phyloP scores from a whole-genome alignment of 1,139 yeast genomes.

The Suhomyces terraborum region DNA sequence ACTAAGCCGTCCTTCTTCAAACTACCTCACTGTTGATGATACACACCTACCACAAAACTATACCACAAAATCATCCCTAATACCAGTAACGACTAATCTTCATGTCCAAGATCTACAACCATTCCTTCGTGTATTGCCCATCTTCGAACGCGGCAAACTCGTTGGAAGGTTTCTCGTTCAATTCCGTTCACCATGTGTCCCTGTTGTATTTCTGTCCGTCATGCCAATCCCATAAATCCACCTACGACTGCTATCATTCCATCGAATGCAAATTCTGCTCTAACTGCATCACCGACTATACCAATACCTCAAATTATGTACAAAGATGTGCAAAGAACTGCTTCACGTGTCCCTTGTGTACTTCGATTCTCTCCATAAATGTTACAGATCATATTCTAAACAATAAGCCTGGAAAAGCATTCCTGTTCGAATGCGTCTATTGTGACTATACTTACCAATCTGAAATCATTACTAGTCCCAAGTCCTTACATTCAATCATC shows the following conservation, averaged over 20 bases:
- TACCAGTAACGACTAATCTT: neutral
- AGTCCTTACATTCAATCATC: slow-evolving; percentile 35
- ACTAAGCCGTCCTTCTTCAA: neutral
- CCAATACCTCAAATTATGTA: slow-evolving; percentile 23
- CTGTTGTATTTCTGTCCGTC: slow-evolving; percentile 41
- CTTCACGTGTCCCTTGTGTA: slow-evolving; percentile 43
- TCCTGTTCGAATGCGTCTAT: slow-evolving; percentile 35
- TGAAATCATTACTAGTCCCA: slow-evolving; percentile 36
- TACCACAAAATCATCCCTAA: neutral
- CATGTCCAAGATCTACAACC: slow-evolving; percentile 28
- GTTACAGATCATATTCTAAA: slow-evolving; percentile 25
- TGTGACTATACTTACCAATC: slow-evolving; percentile 37
- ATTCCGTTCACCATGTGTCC: slow-evolving; percentile 17
- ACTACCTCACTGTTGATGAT: too few species aligned
- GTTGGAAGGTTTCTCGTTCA: slow-evolving; percentile 14
- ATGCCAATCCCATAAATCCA: slow-evolving; percentile 37
- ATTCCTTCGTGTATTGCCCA: slow-evolving; percentile 26
- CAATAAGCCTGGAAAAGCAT: slow-evolving; percentile 34
- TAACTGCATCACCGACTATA: slow-evolving; percentile 40
- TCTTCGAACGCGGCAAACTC: slow-evolving; percentile 12
- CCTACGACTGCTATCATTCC: slow-evolving; percentile 27
- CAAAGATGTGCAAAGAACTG: slow-evolving; percentile 40
- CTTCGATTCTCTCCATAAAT: slow-evolving; percentile 28
- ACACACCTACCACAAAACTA: too few species aligned
- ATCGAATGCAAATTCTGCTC: slow-evolving; percentile 38